These are phyloP conservation scores for Cicer chorassanicum DNA, from an alignment of 306 rosid species.

Conservation along the genomic window DNA sequence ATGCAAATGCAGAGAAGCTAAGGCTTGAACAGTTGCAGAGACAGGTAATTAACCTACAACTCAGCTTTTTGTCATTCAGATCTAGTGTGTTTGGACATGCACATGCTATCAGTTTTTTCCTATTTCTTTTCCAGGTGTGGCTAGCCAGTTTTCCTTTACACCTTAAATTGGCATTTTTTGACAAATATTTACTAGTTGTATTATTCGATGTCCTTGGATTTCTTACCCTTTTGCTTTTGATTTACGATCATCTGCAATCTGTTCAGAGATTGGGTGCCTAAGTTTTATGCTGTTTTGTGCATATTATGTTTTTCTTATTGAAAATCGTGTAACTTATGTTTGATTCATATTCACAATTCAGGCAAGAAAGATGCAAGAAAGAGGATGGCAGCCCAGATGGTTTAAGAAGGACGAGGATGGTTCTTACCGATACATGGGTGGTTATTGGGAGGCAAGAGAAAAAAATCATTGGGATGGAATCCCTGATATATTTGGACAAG, in stretches of 20 bases:
- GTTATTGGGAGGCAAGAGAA: constrained; percentile 95
- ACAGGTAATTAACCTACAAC: constrained; percentile 64
- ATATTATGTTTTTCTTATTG: neutral
- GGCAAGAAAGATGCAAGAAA: constrained; percentile 98
- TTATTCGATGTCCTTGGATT: neutral
- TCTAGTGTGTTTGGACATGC: constrained; percentile 19
- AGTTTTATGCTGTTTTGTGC: constrained; percentile 21
- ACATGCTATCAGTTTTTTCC: neutral
- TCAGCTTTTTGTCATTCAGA: neutral
- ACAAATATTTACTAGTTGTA: neutral
- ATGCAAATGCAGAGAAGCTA: constrained; percentile 90
- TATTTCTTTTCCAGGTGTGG: neutral
- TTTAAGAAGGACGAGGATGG: constrained; percentile 87
- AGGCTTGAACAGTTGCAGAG: constrained; percentile 97
- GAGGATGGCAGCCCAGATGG: constrained; percentile 99
- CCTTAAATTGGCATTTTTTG: neutral
- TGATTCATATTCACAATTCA: constrained; percentile 47
- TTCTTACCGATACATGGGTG: constrained; percentile 78
- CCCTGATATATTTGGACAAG: constrained; percentile 85
- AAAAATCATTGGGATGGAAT: constrained; percentile 74
- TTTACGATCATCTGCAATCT: constrained; percentile 14
- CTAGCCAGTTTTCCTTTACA: neutral
- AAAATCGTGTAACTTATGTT: constrained; percentile 23
- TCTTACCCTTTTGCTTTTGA: neutral
- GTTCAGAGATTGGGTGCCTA: neutral